Base-by-base conservation (phyloP, 305 asterid genomes). In the Withania somnifera region DNA sequence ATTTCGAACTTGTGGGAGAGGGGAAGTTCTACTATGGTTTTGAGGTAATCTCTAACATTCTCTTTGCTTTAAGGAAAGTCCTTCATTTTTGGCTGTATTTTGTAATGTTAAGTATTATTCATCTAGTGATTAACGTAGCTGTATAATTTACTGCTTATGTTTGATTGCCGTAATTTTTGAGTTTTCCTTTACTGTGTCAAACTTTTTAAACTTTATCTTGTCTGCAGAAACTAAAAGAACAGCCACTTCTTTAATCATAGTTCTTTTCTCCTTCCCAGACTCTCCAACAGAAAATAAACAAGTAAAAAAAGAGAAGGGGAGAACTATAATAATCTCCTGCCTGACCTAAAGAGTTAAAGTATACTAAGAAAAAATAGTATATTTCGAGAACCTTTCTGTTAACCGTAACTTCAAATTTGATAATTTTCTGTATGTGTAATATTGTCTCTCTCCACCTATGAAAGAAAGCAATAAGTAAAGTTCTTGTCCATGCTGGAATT, bases 1-100 rank as follows among this genome's bases (percentile, higher is more conserved):
- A 90, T 51, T 83, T 95, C 76, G 88, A 95, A 86, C 89, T 88
- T 32, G 88, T 92, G 47, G 98, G 98, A 58, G 90, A 88, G 75
- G 99, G 99, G 82, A 94, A 92, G 87, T 95, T 88, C 87, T 95
- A 94, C 87, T 76, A 84, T 61, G 97, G 98, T 84, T 95, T 93
- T 84, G 91, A 95, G 99, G 99, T 95, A 66, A 78, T 60, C 67
- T 57, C 85, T 85, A 80, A 53, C 85, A 45, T 82, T 81, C 67
- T 77, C 50, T 73, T 83, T 82, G 36, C 26, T 73, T 26, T 26
- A 4, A 36, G 51, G 52, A 10, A 34, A 67, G 32, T n/a, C 52
- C 2, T 67, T 11, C 17, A 10, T 34, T 67, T n/a, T n/a, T 36
- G 30, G 30, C 51, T 67, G 77, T 47, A 38, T 2, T 2, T 38